phyloP scores from a whole-genome alignment of 1,284 basidiomycete genomes.

The Puccinia triticina region DNA sequence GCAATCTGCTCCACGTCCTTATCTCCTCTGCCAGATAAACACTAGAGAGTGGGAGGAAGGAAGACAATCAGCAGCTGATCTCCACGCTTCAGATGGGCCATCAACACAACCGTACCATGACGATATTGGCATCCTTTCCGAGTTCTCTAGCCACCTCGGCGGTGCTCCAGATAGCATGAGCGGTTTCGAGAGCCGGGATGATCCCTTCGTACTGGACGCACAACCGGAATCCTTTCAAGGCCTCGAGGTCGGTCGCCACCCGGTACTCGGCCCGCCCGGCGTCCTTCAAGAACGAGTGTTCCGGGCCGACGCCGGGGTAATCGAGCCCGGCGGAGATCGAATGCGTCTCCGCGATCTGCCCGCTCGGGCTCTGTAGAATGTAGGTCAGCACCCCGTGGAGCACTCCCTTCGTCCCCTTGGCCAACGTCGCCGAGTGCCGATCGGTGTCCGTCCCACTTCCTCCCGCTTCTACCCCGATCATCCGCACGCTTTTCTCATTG shows the following conservation, averaged over 20 bases:
- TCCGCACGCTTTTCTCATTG: conserved; percentile 74
- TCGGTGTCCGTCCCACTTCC: conserved; percentile 75
- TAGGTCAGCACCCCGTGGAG: conserved; percentile 96
- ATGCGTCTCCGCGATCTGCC: conserved; percentile 98
- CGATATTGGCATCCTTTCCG: conserved; percentile 80
- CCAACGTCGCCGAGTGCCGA: conserved; percentile 86
- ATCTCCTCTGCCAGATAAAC: conserved; percentile 84
- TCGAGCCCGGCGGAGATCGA: conserved; percentile 94
- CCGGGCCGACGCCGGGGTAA: conserved; percentile 86
- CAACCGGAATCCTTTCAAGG: conserved; percentile 86
- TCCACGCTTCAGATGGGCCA: no score
- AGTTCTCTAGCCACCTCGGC: conserved; percentile 81
- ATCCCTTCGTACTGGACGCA: conserved; percentile 93
- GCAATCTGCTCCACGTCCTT: conserved; percentile 73
- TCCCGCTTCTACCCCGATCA: conserved; percentile 91
- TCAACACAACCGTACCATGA: conserved; percentile 69
- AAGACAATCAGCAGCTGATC: not conserved
- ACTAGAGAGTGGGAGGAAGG: not conserved
- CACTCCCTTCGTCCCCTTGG: conserved; percentile 87
- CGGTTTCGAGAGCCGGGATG: conserved; percentile 94
- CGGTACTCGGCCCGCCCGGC: conserved; percentile 89
- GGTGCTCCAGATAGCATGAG: conserved; percentile 92
- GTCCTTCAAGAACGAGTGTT: conserved; percentile 96
- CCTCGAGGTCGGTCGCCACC: conserved; percentile 89
- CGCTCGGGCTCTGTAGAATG: conserved; percentile 77